A percentile compares a stretch with the other conserved stretches of the same genome.
Evolutionary conservation across 2,329 filamentous ascomycete genomes (phyloP).

Genomic region (Byssochlamys sp.): DNA sequence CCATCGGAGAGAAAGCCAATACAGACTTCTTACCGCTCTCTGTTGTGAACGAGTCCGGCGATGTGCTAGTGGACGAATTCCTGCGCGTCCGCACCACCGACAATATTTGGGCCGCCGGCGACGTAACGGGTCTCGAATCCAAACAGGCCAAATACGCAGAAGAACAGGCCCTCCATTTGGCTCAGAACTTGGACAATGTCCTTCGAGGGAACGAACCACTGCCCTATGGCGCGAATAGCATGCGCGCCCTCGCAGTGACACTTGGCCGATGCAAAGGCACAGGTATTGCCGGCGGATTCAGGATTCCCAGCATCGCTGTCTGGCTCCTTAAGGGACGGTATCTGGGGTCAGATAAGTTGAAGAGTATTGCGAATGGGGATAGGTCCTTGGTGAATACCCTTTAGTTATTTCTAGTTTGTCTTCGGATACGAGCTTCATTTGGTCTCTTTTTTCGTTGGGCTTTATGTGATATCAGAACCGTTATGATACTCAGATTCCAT

Average conservation of each 20-base stretch:
- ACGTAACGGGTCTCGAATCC: conserved; percentile 8
- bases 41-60: conserved; percentile 1
- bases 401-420: neutral
- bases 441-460: neutral
- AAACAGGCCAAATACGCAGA: conserved; percentile 6
- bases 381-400: neutral
- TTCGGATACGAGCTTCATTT: neutral
- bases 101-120: conserved; percentile 11
- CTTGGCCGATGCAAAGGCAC: neutral
- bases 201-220: neutral
- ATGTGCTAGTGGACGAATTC: conserved; percentile 8
- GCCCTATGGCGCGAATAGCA: neutral
- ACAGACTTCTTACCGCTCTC: conserved; percentile 6
- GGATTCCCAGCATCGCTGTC: neutral
- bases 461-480: neutral
- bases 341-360: neutral
- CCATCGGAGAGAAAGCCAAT: conserved; percentile 8
- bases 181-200: neutral
- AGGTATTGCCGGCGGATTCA: neutral
- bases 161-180: conserved; percentile 2
- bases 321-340: neutral
- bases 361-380: neutral
- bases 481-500: no score
- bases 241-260: neutral
- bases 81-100: conserved; percentile 7